Conservation (phyloP, 2,329 filamentous ascomycete species). For the Cordyceps cicadae region DNA sequence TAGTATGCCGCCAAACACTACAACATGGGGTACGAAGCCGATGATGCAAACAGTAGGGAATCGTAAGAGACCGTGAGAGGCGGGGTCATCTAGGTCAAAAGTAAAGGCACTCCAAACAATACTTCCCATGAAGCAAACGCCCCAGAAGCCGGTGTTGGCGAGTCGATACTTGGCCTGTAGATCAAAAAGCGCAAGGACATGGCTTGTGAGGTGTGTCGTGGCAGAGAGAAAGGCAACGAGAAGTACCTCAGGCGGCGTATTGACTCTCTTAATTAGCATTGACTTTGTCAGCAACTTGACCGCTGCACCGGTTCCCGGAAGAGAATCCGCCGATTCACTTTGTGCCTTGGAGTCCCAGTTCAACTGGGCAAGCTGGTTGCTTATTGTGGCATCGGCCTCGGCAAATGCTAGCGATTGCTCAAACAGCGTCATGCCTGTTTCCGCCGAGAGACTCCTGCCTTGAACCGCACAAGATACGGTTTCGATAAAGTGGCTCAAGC, state of each 20-base stretch:
- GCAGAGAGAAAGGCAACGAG: slow-evolving; percentile 80
- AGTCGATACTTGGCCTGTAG: slow-evolving; percentile 74
- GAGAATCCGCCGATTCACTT: slow-evolving; percentile 13
- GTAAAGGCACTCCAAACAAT: slow-evolving; percentile 68
- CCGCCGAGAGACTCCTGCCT: slow-evolving; percentile 68
- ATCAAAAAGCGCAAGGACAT: slow-evolving; percentile 71
- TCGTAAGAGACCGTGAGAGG: slow-evolving; percentile 60
- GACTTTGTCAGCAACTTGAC: slow-evolving; percentile 47
- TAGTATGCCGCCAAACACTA: slow-evolving; percentile 71
- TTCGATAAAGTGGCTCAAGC: slow-evolving; percentile 78
- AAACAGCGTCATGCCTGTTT: slow-evolving; percentile 93
- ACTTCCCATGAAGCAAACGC: slow-evolving; percentile 77
- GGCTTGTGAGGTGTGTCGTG: slow-evolving; percentile 81
- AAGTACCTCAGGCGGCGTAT: slow-evolving; percentile 82
- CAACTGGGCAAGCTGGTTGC: slow-evolving; percentile 67
- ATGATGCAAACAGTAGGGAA: slow-evolving; percentile 94
- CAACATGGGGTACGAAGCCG: slow-evolving; percentile 87
- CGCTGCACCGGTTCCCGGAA: slow-evolving; percentile 17
- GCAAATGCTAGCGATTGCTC: slow-evolving; percentile 94
- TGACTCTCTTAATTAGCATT: slow-evolving; percentile 70
- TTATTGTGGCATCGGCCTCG: slow-evolving; percentile 83
- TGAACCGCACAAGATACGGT: slow-evolving; percentile 82
- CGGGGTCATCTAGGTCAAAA: slow-evolving; percentile 53
- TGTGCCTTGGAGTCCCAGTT: slow-evolving; percentile 35
- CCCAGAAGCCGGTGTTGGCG: slow-evolving; percentile 82